Percentiles rank a stretch among this genome's conserved stretches.
These are phyloP conservation scores for Amaranthus cruentus DNA, from an alignment of 148 eudicot genomes.

Conservation along the genomic window DNA sequence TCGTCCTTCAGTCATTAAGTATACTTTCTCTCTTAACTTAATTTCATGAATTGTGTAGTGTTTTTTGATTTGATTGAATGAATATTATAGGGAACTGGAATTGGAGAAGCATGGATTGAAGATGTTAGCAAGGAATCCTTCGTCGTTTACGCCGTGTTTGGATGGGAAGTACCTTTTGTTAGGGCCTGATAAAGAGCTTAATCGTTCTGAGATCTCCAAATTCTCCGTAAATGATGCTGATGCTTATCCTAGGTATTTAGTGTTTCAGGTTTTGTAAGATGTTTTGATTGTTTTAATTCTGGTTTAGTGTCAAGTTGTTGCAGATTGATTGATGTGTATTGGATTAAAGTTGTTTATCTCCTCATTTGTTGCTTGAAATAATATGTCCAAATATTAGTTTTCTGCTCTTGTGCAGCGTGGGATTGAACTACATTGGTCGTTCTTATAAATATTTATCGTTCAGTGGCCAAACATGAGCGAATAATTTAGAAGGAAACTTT, in stretches of 20 bases:
- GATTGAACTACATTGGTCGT: not conserved
- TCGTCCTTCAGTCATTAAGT: conserved; percentile 78
- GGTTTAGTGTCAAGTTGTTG: not conserved
- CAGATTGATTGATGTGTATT: not conserved
- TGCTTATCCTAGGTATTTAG: conserved; percentile 65
- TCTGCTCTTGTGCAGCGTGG: not conserved
- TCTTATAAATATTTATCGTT: not conserved
- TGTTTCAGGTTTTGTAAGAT: not conserved
- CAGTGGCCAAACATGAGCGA: not conserved
- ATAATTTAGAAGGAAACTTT: too few relatives aligned
- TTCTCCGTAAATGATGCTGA: conserved; percentile 76
- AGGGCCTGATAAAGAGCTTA: conserved; percentile 69
- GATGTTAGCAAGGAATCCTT: conserved; percentile 66
- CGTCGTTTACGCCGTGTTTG: conserved; percentile 84
- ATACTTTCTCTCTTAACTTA: not conserved
- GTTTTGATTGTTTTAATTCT: not conserved
- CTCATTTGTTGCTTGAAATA: not conserved
- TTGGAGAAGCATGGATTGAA: conserved; percentile 80
- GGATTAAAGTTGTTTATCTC: not conserved
- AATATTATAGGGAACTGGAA: conserved; percentile 58
- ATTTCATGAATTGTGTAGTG: not conserved
- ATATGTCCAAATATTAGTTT: not conserved
- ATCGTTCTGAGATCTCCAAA: conserved; percentile 74
- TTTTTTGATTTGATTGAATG: not conserved
- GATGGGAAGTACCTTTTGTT: conserved; percentile 83